Conservation (phyloP, 768 basidiomycete genomes). For the Boletus reticulatus region DNA sequence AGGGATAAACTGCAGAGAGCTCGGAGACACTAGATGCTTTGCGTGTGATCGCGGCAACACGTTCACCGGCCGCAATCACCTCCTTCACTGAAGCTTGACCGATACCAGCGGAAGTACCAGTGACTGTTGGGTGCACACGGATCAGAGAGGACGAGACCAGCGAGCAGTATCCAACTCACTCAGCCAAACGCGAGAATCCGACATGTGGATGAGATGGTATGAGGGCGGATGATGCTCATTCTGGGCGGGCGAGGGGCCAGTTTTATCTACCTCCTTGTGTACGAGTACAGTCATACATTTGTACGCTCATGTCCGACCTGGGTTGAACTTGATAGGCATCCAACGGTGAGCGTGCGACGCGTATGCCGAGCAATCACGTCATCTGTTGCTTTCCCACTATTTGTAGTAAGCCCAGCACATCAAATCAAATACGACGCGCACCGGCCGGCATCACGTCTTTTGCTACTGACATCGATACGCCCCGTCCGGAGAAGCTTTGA, state of each 20-base stretch:
- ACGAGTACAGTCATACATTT: no score
- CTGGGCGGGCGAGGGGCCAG: neutral
- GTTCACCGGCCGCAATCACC: constrained; percentile 25
- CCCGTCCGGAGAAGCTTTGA: no score
- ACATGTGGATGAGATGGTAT: constrained; percentile 13
- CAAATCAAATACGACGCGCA: no score
- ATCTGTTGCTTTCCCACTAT: no score
- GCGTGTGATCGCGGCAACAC: constrained; percentile 28
- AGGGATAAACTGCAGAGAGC: constrained; percentile 12
- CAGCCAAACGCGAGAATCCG: constrained; percentile 23
- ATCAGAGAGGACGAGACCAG: neutral
- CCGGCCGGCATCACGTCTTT: no score
- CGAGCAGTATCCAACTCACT: constrained; percentile 3
- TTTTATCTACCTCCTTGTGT: constrained; percentile 10
- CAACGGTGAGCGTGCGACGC: no score
- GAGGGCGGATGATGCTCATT: neutral
- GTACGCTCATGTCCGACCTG: neutral
- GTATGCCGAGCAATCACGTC: no score
- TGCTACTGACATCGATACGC: no score
- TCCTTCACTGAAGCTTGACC: constrained; percentile 33
- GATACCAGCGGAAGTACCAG: constrained; percentile 43
- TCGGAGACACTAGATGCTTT: constrained; percentile 20
- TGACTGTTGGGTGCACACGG: constrained; percentile 28
- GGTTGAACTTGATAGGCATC: no score
- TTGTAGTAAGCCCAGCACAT: no score